Percentiles rank a stretch among this genome's conserved stretches.
phyloP scores from a whole-genome alignment of 176 grass and related monocot species.

The Lolium rigidum region DNA sequence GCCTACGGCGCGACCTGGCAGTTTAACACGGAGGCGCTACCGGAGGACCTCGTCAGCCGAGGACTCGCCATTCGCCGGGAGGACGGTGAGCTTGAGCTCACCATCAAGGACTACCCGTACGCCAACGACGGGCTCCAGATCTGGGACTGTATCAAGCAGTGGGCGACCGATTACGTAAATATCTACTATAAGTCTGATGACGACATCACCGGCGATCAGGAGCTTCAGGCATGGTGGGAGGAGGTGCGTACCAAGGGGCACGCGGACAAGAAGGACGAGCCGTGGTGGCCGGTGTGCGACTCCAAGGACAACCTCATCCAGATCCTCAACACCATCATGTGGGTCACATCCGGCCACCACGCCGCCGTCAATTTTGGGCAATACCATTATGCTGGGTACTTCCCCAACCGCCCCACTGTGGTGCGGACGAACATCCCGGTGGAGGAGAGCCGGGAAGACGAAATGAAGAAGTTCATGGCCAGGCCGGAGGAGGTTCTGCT shows the following conservation, averaged over 20 bases:
- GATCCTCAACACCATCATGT: slow-evolving; percentile 79
- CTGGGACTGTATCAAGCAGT: slow-evolving; percentile 67
- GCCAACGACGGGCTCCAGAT: slow-evolving; percentile 34
- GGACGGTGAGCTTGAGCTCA: slow-evolving; percentile 57
- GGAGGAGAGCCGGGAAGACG: slow-evolving; percentile 51
- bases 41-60: slow-evolving; percentile 70
- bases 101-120: slow-evolving; percentile 85
- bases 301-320: slow-evolving; percentile 46
- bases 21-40: slow-evolving; percentile 82
- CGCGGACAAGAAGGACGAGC: slow-evolving; percentile 93
- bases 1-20: slow-evolving; percentile 66
- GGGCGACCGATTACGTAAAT: slow-evolving; percentile 60
- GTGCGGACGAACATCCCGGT: slow-evolving; percentile 68
- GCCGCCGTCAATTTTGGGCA: slow-evolving; percentile 92
- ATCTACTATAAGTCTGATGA: slow-evolving; percentile 62
- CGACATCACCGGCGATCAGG: slow-evolving; percentile 49
- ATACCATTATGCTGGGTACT: slow-evolving; percentile 86
- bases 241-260: slow-evolving; percentile 84
- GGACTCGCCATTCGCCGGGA: slow-evolving; percentile 63
- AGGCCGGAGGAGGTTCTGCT: slow-evolving; percentile 66
- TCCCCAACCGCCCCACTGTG: slow-evolving; percentile 82
- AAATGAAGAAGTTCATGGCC: slow-evolving; percentile 47
- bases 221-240: slow-evolving; percentile 78
- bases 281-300: slow-evolving; percentile 77
- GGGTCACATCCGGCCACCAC: slow-evolving; percentile 82